phyloP scores from a whole-genome alignment of 495 filamentous ascomycete genomes.

The Amniculicola lignicola region DNA sequence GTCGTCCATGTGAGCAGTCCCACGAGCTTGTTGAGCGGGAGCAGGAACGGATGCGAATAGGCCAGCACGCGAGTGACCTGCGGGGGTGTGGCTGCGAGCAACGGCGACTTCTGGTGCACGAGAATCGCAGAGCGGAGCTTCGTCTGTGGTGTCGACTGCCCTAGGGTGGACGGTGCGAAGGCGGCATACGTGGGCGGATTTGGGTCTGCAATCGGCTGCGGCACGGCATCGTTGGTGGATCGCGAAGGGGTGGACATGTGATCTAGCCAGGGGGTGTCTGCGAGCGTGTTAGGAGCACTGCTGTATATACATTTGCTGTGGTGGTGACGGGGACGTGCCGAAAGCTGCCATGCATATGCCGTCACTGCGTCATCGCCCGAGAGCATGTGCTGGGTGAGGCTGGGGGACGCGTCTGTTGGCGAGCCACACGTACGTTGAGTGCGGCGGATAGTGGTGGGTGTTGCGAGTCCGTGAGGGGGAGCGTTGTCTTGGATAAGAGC shows the following conservation, averaged over 20 bases:
- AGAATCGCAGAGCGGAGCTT: conserved; percentile 84
- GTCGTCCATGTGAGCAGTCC: conserved; percentile 92
- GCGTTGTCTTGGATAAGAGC: too few species aligned
- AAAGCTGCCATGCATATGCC: conserved; percentile 35
- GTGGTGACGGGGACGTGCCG: conserved; percentile 22
- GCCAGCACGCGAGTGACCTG: conserved; percentile 88
- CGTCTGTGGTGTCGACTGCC: conserved; percentile 63
- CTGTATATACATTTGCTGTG: conserved; percentile 1
- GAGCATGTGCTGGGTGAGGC: neutral
- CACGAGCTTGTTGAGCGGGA: conserved; percentile 76
- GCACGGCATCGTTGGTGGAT: conserved; percentile 32
- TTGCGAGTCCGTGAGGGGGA: too few species aligned
- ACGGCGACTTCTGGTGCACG: conserved; percentile 92
- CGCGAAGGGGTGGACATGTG: conserved; percentile 40
- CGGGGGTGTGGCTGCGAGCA: conserved; percentile 89
- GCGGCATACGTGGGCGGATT: conserved; percentile 73
- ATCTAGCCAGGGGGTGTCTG: conserved; percentile 37
- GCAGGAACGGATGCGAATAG: conserved; percentile 88
- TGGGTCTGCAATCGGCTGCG: conserved; percentile 43
- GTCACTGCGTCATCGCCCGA: conserved; percentile 30
- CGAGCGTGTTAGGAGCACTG: conserved; percentile 11
- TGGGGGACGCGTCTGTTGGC: neutral
- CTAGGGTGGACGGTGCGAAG: conserved; percentile 80
- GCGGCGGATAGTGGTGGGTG: too few species aligned
- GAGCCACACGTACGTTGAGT: too few species aligned